Conservation (phyloP, 2,329 filamentous ascomycete genomes). For the Westerdykella sp. region DNA sequence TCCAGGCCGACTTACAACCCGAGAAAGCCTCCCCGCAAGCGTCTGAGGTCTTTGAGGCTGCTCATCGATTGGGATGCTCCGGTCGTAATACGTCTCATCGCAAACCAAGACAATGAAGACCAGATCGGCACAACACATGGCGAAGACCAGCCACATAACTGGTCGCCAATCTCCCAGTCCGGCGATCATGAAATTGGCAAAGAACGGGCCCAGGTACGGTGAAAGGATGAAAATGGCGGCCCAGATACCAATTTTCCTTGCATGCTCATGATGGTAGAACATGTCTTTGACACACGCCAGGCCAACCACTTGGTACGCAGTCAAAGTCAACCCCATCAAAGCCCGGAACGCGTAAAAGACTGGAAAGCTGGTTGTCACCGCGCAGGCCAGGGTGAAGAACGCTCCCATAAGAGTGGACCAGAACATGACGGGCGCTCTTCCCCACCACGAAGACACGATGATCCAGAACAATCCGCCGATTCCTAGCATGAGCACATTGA, state of each 20-base stretch:
- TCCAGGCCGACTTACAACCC: conserved; percentile 6
- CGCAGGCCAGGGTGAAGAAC: conserved; percentile 35
- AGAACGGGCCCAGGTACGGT: conserved; percentile 30
- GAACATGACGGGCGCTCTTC: conserved; percentile 38
- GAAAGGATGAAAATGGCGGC: conserved; percentile 22
- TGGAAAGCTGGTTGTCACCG: conserved; percentile 32
- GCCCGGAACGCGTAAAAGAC: conserved; percentile 33
- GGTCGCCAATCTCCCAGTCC: conserved; percentile 18
- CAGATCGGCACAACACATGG: conserved; percentile 14
- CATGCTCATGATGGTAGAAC: conserved; percentile 37
- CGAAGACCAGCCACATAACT: conserved; percentile 21
- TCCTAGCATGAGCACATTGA: conserved; percentile 50
- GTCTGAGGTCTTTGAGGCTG: conserved; percentile 15
- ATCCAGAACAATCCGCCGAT: conserved; percentile 34
- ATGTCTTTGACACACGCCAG: conserved; percentile 30
- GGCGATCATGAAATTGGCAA: conserved; percentile 23
- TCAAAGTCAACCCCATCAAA: conserved; percentile 19
- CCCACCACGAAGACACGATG: conserved; percentile 10
- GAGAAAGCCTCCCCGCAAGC: conserved; percentile 10
- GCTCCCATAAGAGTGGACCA: conserved; percentile 41
- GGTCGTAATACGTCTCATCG: conserved; percentile 34
- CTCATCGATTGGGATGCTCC: conserved; percentile 12
- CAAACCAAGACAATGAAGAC: conserved; percentile 24
- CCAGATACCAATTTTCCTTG: conserved; percentile 33
- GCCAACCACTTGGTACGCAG: conserved; percentile 19